Evolutionary conservation across 73 alveolate species (phyloP), one percentile per base, ranked within the genome.

Genomic region (Paramecium caudatum): DNA sequence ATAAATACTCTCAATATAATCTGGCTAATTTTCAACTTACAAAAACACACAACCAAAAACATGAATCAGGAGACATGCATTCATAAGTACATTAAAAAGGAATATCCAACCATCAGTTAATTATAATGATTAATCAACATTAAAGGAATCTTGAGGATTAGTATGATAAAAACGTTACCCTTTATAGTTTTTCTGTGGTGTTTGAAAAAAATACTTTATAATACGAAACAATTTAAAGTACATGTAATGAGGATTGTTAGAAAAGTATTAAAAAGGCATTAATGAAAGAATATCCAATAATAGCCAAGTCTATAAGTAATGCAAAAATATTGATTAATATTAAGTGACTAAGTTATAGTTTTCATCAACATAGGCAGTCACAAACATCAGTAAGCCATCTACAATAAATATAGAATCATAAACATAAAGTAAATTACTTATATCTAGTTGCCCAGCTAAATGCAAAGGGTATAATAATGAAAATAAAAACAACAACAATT

Each of bases 301-400:
- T 30, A 65, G 32, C 83, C 83, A 65, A 32, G 83, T 65, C 34
- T 65, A 32, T 36, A 65, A 17, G 34, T 65, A 65, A 5, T 65
- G 9, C 33, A 30, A 8, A 43, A 30, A 65, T 13, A 74, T 74
- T 23, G 6, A 9, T 27, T 43, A 41, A 30, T 21, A 74, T 74
- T 74, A 30, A 7, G 17, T 74, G 19, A 39, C 47, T 27, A 74
- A 39, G 43, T 74, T 74, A 74, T 19, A 74, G 43, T 74, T 74
- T 21, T 74, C 88, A 74, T 74, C 88, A 8, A 74, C 55, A 15
- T 37, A 39, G 6, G 88, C 62, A n/a, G 88, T 74, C 0, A 74
- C 19, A 25, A 74, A n/a, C 16, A 15, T 74, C 62, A 39, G 17
- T 17, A 74, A 6, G 17, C 36, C 43, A 21, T 74, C 88, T 39